Evolutionary conservation across 2,329 filamentous ascomycete species (phyloP).

Genomic region (Cadophora sp.): DNA sequence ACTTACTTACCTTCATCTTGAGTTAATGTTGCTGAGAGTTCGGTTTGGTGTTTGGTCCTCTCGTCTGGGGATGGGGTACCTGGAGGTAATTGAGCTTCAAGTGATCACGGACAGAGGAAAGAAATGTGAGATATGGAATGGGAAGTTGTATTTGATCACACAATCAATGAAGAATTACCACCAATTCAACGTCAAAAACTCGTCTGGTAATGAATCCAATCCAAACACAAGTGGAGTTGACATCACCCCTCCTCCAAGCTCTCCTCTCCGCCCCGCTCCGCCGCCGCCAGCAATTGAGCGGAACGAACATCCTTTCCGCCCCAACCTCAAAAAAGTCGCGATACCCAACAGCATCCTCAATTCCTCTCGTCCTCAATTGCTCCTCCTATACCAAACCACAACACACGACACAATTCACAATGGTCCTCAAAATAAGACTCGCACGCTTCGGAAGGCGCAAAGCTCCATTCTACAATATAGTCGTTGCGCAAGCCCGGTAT

Average conservation of each 20-base stretch:
- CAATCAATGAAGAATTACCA: not conserved
- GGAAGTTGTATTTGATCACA: not conserved
- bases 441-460: constrained; percentile 91
- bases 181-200: not conserved
- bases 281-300: not conserved
- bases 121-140: too few species aligned
- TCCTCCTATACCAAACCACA: not conserved
- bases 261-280: not conserved
- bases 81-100: too few species aligned
- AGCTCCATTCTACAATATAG: constrained; percentile 95
- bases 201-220: not conserved
- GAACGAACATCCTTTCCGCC: constrained; percentile 21
- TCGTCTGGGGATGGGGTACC: too few species aligned
- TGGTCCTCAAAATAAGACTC: constrained; percentile 94
- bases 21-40: not conserved
- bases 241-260: constrained; percentile 27
- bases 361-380: not conserved
- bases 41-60: not conserved
- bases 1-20: constrained; percentile 29
- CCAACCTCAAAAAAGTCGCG: constrained; percentile 26
- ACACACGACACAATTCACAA: constrained; percentile 47
- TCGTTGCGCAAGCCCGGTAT: constrained; percentile 90
- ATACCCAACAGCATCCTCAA: constrained; percentile 5
- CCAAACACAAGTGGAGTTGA: constrained; percentile 6
- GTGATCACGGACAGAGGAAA: too few species aligned